Conservation (phyloP, 177 flowering plant genomes). For the Vitis hybrid region DNA sequence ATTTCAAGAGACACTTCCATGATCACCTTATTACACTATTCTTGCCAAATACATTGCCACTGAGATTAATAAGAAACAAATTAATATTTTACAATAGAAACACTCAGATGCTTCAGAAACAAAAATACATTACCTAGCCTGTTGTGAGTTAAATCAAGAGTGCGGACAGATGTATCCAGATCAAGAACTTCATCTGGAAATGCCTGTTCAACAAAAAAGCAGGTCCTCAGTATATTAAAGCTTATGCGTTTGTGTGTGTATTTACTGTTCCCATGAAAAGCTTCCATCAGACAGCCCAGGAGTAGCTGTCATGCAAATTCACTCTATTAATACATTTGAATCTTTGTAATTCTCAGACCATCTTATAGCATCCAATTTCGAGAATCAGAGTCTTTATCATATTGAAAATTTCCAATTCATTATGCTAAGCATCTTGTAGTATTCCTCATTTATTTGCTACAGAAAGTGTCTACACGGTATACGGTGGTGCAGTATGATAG, state of each 20-base stretch:
- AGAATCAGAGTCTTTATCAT: too few species aligned
- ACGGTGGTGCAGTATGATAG: not conserved
- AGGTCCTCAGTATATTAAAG: not conserved
- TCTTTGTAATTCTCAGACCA: too few species aligned
- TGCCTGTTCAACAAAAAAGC: constrained; percentile 35
- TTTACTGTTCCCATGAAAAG: not conserved
- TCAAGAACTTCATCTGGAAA: constrained; percentile 87
- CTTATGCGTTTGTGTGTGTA: not conserved
- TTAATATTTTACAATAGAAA: not conserved
- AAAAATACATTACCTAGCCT: constrained; percentile 53
- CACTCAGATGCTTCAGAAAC: not conserved
- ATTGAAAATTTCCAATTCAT: not conserved
- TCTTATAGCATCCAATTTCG: too few species aligned
- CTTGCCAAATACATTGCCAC: not conserved
- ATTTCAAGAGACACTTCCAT: not conserved
- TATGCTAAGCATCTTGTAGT: not conserved
- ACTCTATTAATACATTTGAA: too few species aligned
- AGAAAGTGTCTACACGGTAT: not conserved
- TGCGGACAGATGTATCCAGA: constrained; percentile 74
- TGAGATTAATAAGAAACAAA: not conserved
- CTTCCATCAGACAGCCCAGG: too few species aligned
- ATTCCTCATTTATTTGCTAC: not conserved
- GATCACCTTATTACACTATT: not conserved
- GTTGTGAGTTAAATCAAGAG: constrained; percentile 86
- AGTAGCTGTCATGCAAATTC: too few species aligned